Evolutionary conservation across 208 protist species (phyloP), one percentile per base, ranked within the genome.

Genomic region (Polymyxa betae): DNA sequence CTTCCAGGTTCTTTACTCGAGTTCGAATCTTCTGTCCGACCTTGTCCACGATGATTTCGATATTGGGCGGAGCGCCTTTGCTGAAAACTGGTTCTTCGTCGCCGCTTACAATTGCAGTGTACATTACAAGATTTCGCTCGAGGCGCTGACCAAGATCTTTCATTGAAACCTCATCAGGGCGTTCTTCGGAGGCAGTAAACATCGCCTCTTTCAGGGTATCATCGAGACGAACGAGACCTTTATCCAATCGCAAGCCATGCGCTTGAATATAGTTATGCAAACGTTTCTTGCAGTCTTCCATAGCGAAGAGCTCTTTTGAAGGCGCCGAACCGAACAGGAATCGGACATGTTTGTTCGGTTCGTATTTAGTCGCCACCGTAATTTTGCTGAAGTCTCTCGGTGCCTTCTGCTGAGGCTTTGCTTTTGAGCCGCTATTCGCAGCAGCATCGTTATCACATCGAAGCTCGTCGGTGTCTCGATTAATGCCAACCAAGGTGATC

Each of bases 1-100:
- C 16, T 82, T 82, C 72, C 72, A 82, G 72, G n/a, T 82, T 82
- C 72, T 35, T 82, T 43, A 82, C 5, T 20, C 72, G 72, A 35
- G 72, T 82, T 35, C 72, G 5, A 5, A 82, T 5, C 72, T 43
- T 35, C 35, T 82, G n/a, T n/a, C 72, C 72, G 72, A 43, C 72
- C 12, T 43, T 35, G 16, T 82, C 72, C 5, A 82, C 72, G 16
- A 35, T 35, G 12, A 82, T 43, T n/a, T 82, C 72, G n/a, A 82
- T 82, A 5, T 5, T 82, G 16, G 72, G 72, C 72, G 72, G 72
- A 12, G 16, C 35, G 12, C 72, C 72, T 82, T 82, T 82, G 16
- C 35, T 82, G 72, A 82, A 82, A 5, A 45, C 40, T 35, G 72
- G 72, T 43, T 82, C 12, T 16, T 45, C 16, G n/a, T 43, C 72